phyloP scores from a whole-genome alignment of 768 basidiomycete species.

The Sarcodon sp. region DNA sequence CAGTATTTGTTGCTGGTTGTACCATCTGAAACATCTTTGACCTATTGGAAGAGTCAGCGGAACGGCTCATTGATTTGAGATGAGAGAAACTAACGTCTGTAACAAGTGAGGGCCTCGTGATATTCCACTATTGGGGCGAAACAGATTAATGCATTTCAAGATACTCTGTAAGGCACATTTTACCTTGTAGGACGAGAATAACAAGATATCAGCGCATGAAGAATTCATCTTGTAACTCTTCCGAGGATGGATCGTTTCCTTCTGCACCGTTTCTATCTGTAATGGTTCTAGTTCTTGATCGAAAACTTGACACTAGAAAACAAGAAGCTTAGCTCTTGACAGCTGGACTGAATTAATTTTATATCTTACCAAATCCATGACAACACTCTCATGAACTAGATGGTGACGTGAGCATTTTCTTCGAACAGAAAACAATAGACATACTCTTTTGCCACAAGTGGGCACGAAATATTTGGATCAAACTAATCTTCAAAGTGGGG shows the following conservation, averaged over 20 bases:
- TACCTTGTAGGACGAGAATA: conserved; percentile 90
- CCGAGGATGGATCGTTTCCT: conserved; percentile 98
- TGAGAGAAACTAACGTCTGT: conserved; percentile 57
- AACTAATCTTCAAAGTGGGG: conserved; percentile 93
- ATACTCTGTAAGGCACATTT: not conserved
- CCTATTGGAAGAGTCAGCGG: conserved; percentile 26
- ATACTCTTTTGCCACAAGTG: conserved; percentile 99
- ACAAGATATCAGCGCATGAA: conserved; percentile 94
- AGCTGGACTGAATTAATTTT: not conserved
- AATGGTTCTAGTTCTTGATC: conserved; percentile 97
- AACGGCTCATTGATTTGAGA: not conserved
- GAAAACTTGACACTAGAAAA: conserved; percentile 81
- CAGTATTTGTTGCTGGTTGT: conserved; percentile 98
- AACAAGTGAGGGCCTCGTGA: conserved; percentile 87
- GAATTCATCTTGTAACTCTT: conserved; percentile 99
- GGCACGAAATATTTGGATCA: conserved; percentile 99
- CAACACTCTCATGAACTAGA: conserved; percentile 79
- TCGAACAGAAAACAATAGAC: conserved; percentile 20
- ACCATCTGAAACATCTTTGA: conserved; percentile 94
- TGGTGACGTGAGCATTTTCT: conserved; percentile 3
- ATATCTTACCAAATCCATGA: conserved; percentile 67
- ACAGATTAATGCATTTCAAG: not conserved
- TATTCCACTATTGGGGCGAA: conserved; percentile 68
- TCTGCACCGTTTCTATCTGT: conserved; percentile 98
- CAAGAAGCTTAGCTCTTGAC: not conserved